Evolutionary conservation across 805 yeast genomes (phyloP), one percentile per base, ranked within the genome.

Genomic region (Metschnikowia gruessii): DNA sequence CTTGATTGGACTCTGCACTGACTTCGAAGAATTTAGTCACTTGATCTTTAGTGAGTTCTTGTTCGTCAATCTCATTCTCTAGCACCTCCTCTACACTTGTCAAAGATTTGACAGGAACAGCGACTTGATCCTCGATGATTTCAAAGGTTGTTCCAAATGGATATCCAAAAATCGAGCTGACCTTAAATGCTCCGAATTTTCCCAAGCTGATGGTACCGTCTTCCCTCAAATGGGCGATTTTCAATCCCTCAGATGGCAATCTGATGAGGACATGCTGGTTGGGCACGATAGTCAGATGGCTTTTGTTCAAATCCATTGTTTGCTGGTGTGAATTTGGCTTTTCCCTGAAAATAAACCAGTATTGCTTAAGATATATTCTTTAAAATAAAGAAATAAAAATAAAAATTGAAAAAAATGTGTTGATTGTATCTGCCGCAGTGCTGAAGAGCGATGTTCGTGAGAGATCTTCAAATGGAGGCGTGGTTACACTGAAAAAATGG

Each of bases 131-230:
- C 36, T 81, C 87, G 24, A 74, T 60, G 37, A 92, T 85, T 60
- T 92, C 97, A 67, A 91, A 94, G 0, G 95, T 81, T 55, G 87
- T 92, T 1, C 98, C 99, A 59, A 79, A 86, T 5, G 90, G 85
- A 57, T 74, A 83, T 2, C 97, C 97, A 34, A 92, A 64, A 11
- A 92, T 76, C 43, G 80, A 85, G 52, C 83, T 80, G 2, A 85
- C 88, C 26, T 76, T 69, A 62, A 94, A 94, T 0, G 85, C 73
- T 16, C 99, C 99, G 65, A 92, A 94, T 62, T 94, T 92, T 1
- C 99, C 99, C 53, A 94, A 73, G 45, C 81, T 80, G 16, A 94
- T 76, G 10, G 77, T 62, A 0, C 83, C 81, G 28, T 78, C 81
- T 3, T 79, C 74, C 41, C 74, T 76, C 49, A 91, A 69, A 55